Conservation (phyloP, 2,329 filamentous ascomycete genomes). For the Escovopsis sp. region DNA sequence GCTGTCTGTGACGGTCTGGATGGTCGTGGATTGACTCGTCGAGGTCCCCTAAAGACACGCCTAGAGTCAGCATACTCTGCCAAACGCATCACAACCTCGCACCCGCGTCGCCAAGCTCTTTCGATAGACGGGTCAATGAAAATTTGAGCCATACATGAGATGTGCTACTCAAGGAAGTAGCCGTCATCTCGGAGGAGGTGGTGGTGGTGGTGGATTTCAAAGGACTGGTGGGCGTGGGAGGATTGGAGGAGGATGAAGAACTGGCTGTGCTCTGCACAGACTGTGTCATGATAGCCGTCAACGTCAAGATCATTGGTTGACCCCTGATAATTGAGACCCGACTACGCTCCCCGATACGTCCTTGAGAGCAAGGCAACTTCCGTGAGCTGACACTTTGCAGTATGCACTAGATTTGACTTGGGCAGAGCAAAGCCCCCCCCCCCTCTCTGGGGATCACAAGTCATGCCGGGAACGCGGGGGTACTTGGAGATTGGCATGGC, state of each 20-base stretch:
- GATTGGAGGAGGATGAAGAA: constrained; percentile 3
- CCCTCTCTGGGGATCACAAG: too few relatives aligned
- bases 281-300: constrained; percentile 20
- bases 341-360: background rate
- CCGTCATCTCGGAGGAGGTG: constrained; percentile 6
- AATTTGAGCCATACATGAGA: constrained; percentile 24
- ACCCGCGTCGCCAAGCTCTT: background rate
- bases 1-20: constrained; percentile 38
- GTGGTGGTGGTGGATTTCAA: constrained; percentile 13
- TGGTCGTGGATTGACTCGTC: constrained; percentile 12
- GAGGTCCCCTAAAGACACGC: too few relatives aligned
- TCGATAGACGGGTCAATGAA: constrained; percentile 1
- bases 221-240: constrained; percentile 7
- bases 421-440: too few relatives aligned
- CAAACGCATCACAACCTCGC: too few relatives aligned
- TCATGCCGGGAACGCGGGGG: too few relatives aligned
- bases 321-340: constrained; percentile 14
- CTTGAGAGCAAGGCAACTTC: too few relatives aligned
- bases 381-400: too few relatives aligned
- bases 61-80: too few relatives aligned
- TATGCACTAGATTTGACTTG: too few relatives aligned
- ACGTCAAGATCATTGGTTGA: constrained; percentile 15
- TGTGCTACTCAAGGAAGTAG: constrained; percentile 15
- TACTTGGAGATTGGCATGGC: too few relatives aligned
- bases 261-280: constrained; percentile 20